Conservation (phyloP, 306 rosid species). For the Acacia acuminata region DNA sequence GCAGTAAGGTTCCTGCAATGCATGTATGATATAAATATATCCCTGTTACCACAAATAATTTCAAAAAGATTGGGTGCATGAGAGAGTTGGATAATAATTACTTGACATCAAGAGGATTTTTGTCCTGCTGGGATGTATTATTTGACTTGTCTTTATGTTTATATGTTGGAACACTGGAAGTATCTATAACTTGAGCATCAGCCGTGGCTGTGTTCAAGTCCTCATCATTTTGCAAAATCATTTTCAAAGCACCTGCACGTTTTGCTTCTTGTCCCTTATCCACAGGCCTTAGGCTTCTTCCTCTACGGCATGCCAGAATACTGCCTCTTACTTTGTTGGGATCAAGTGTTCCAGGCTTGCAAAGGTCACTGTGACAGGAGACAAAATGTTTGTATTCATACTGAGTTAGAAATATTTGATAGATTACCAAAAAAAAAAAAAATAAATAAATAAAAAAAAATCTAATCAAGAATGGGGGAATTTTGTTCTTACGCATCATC, state of each 20-base stretch:
- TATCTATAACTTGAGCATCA: background rate
- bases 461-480: too few relatives aligned
- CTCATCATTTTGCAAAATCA: background rate
- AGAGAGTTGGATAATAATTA: background rate
- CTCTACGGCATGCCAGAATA: background rate
- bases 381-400: background rate
- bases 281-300: background rate
- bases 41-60: background rate
- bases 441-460: too few relatives aligned
- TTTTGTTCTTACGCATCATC: too few relatives aligned
- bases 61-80: background rate
- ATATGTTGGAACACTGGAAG: background rate
- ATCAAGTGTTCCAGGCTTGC: background rate
- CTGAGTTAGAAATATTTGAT: background rate
- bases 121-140: background rate
- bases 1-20: background rate
- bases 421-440: background rate
- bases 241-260: background rate
- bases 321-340: background rate
- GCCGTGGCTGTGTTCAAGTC: background rate
- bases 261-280: background rate
- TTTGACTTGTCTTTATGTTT: background rate
- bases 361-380: background rate
- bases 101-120: background rate
- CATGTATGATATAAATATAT: background rate